Evolutionary conservation across 2,329 filamentous ascomycete species (phyloP), one percentile per base, ranked within the genome.

Genomic region (Beauveria pseudobassiana): DNA sequence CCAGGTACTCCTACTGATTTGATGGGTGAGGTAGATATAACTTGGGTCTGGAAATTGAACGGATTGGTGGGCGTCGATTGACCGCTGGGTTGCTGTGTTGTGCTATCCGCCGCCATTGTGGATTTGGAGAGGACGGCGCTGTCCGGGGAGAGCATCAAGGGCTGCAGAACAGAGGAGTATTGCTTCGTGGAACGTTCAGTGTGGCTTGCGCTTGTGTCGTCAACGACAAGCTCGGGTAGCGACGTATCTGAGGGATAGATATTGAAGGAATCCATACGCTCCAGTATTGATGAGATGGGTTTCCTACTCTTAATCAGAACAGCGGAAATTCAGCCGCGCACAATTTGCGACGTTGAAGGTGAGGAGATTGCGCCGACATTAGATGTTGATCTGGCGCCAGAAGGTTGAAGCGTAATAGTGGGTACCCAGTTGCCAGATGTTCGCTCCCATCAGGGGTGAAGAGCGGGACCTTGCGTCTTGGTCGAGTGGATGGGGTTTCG

Each of bases 11-110:
- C 49, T 78, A 92, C 89, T 66, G 90, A 89, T 78, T 92, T 93
- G 62, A 92, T 83, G 3, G 90, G 89, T 20, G 82, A 82, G 65
- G 88, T 89, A 18, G 88, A 87, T 71, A 92, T 88, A 51, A 87
- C 82, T 71, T 90, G 87, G 1, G 93, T 90, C 76, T 96, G 86
- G 75, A 98, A 98, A 76, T 98, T 98, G 84, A 99, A 98, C 0
- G 93, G 93, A 66, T 87, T 90, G 42, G 74, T 90, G 30, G 74
- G 66, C 24, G 65, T 68, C 24, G 65, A 64, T 34, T 22, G 40
- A n/a, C 50, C 50, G 16, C 34, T 58, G 30, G 54, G 28, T 38
- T 59, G 45, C 26, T 65, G 67, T 30, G 66, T 58, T 26, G 65
- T 62, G 45, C 59, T 58, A 16, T 65, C 65, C n/a, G 45, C 57